Percentiles rank a stretch among this genome's conserved stretches.
Evolutionary conservation across 1,284 basidiomycete genomes (phyloP).

Genomic region (Ceratobasidium sp.): DNA sequence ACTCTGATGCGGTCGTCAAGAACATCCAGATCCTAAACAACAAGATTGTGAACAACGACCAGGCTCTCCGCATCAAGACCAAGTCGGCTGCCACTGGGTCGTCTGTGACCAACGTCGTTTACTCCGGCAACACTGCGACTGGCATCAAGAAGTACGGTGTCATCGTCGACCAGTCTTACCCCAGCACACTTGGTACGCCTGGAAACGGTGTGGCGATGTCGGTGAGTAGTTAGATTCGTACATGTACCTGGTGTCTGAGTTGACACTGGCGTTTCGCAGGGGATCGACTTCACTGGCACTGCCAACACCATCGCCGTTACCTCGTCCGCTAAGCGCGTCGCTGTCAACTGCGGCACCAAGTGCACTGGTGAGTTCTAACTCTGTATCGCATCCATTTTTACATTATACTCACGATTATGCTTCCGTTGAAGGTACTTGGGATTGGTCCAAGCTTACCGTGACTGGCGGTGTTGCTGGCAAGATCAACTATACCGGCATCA

Average conservation of each 20-base stretch:
- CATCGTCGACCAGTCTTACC: constrained; percentile 49
- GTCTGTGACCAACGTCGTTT: constrained; percentile 49
- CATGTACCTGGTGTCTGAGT: neutral
- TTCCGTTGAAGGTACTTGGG: constrained; percentile 43
- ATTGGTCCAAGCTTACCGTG: constrained; percentile 47
- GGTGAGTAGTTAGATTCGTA: neutral
- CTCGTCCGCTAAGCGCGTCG: constrained; percentile 44
- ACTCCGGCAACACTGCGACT: constrained; percentile 50
- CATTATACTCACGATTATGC: neutral
- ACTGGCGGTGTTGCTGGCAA: constrained; percentile 45
- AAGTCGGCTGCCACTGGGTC: constrained; percentile 49
- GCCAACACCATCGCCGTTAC: constrained; percentile 42
- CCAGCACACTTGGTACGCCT: constrained; percentile 38
- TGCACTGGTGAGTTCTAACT: constrained; percentile 12
- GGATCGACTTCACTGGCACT: constrained; percentile 42
- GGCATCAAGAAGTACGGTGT: constrained; percentile 51
- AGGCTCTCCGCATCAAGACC: constrained; percentile 52
- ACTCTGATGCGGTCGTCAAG: constrained; percentile 49
- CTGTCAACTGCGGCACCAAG: constrained; percentile 44
- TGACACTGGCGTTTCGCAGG: neutral
- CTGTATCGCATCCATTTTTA: no score
- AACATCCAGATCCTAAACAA: constrained; percentile 50
- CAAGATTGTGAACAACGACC: constrained; percentile 49
- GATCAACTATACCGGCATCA: constrained; percentile 42
- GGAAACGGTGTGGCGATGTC: constrained; percentile 44